Percentiles rank a stretch among this genome's conserved stretches.
Conservation (phyloP, 2,329 filamentous ascomycete species). For the Penicillium sp. region DNA sequence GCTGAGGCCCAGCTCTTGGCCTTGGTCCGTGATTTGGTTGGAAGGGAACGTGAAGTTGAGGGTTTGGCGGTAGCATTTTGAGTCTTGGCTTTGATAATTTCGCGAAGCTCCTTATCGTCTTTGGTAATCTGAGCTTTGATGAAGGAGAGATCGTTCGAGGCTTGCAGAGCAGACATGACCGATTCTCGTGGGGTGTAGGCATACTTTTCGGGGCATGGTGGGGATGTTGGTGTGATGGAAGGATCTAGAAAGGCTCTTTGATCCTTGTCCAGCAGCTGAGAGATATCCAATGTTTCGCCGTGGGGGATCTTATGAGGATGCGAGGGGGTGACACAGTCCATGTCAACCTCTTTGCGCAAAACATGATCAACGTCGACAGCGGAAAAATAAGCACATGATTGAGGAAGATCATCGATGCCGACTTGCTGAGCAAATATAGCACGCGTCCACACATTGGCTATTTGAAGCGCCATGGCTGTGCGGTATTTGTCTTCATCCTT, state of each 20-base stretch:
- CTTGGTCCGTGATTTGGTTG: conserved; percentile 29
- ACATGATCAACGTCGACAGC: conserved; percentile 94
- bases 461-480: conserved; percentile 84
- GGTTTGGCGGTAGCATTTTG: conserved; percentile 29
- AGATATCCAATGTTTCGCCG: conserved; percentile 82
- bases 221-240: conserved; percentile 50
- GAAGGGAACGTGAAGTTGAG: conserved; percentile 15
- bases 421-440: conserved; percentile 97
- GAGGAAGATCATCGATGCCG: conserved; percentile 89
- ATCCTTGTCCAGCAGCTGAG: conserved; percentile 68
- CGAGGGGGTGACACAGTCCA: conserved; percentile 92
- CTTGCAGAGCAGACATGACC: conserved; percentile 69
- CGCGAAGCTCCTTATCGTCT: conserved; percentile 65
- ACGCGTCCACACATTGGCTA: conserved; percentile 92
- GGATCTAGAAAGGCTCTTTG: conserved; percentile 63
- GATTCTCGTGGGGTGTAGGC: conserved; percentile 64
- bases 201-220: conserved; percentile 58
- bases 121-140: conserved; percentile 78
- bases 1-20: conserved; percentile 28
- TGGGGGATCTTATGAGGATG: conserved; percentile 70
- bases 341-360: conserved; percentile 94
- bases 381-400: conserved; percentile 91
- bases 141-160: conserved; percentile 54
- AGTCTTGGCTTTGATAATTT: conserved; percentile 60
- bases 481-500: conserved; percentile 79